Conservation (phyloP, 2,329 filamentous ascomycete genomes). For the Penicillium psychrosexuale region DNA sequence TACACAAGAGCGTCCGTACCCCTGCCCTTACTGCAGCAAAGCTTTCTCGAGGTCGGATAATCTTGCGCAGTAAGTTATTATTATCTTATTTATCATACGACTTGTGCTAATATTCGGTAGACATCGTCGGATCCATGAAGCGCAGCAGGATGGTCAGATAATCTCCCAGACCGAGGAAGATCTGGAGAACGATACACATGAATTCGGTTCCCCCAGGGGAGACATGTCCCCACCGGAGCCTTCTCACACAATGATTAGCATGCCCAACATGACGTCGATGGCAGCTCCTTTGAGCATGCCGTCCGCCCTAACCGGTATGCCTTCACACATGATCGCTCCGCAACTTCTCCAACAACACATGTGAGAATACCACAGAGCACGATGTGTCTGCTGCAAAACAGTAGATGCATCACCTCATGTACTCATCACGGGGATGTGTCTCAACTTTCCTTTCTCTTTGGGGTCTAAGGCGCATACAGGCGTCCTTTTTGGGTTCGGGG, state of each 20-base stretch:
- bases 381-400: neutral
- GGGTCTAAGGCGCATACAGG: neutral
- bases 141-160: slow-evolving; percentile 56
- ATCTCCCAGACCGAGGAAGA: slow-evolving; percentile 65
- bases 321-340: slow-evolving; percentile 43
- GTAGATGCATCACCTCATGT: neutral
- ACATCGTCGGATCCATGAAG: slow-evolving; percentile 78
- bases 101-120: slow-evolving; percentile 45
- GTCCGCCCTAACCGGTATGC: slow-evolving; percentile 41
- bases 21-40: slow-evolving; percentile 97
- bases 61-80: slow-evolving; percentile 77
- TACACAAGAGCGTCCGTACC: slow-evolving; percentile 97
- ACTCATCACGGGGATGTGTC: neutral
- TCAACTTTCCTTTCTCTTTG: neutral
- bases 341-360: slow-evolving; percentile 45
- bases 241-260: slow-evolving; percentile 32
- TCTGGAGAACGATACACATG: slow-evolving; percentile 83
- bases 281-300: slow-evolving; percentile 35
- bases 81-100: neutral
- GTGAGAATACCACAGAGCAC: slow-evolving; percentile 20
- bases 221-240: slow-evolving; percentile 60
- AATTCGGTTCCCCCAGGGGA: slow-evolving; percentile 75
- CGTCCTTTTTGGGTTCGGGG: neutral
- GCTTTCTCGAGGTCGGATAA: slow-evolving; percentile 98
- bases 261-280: slow-evolving; percentile 38